phyloP scores from a whole-genome alignment of 495 filamentous ascomycete species.

The Physcia stellaris region DNA sequence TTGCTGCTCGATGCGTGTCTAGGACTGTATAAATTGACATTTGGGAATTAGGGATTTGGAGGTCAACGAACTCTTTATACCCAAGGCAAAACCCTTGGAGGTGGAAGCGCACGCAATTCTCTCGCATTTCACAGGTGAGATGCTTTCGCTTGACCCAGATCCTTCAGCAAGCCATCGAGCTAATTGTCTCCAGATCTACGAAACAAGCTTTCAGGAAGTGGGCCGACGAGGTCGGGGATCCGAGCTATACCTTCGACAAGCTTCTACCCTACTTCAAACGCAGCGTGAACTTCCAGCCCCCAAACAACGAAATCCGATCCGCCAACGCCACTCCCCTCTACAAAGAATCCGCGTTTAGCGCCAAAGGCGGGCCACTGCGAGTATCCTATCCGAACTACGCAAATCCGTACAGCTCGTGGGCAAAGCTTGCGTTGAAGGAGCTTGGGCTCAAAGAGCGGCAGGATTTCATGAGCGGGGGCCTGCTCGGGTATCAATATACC shows the following conservation, averaged over 20 bases:
- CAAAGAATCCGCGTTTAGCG: constrained; percentile 23
- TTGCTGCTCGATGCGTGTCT: not conserved
- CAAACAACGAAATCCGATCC: constrained; percentile 20
- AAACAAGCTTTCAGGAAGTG: constrained; percentile 33
- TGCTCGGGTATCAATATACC: constrained; percentile 11
- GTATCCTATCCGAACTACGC: constrained; percentile 26
- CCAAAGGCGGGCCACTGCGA: constrained; percentile 32
- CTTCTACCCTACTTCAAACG: constrained; percentile 41
- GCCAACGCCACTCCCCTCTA: constrained; percentile 33
- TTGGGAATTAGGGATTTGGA: not conserved
- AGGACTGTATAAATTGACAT: not conserved
- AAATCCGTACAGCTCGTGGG: constrained; percentile 27
- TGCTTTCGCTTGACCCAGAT: not conserved
- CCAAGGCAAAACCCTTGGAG: constrained; percentile 3
- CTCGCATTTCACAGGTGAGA: not conserved
- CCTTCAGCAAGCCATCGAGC: not conserved
- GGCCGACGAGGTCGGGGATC: constrained; percentile 42
- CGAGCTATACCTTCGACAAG: constrained; percentile 37
- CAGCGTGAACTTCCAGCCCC: constrained; percentile 35
- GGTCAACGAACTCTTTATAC: not conserved
- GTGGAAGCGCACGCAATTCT: not conserved
- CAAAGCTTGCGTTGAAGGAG: constrained; percentile 14
- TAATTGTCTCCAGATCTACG: constrained; percentile 16
- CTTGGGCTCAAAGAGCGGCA: constrained; percentile 19
- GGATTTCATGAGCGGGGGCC: constrained; percentile 22